Base-by-base conservation (phyloP, 331 rosid genomes). In the Acacia concinna region DNA sequence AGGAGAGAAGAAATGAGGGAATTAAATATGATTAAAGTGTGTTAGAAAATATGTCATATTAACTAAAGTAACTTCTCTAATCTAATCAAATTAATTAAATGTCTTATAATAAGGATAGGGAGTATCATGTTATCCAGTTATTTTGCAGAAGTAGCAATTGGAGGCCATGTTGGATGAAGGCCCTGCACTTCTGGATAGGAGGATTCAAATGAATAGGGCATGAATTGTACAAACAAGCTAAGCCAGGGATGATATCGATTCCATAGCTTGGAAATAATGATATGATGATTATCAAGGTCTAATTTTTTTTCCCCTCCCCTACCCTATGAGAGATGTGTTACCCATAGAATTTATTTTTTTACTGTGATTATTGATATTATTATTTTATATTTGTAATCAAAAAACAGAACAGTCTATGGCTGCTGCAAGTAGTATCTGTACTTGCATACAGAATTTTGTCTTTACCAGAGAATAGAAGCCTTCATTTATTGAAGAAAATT, bases 111-210 rank as follows among this genome's bases (percentile, higher is more conserved):
- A 38, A 38, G 12, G 2, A 38, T 8, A 38, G 2, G 41, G 2
- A 47, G 15, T 2, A 52, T 71, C 31, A 49, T 31, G 56, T 57
- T 47, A 32, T 51, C 28, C 74, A 78, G 25, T 69, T 77, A 30
- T 81, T 60, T 31, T 80, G 86, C 97, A 96, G 99, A 96, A 96
- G 89, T 92, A 89, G 83, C 90, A 84, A 82, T 91, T 96, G 63
- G 83, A 98, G 11, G 91, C 96, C 14, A 96, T 96, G 98, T 79
- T 96, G 88, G 99, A 96, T 85, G 99, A 96, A 79, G 99, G 93
- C 86, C 98, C 98, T n/a, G 79, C 98, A 4, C 93, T 96, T 78
- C 91, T 93, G 98, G 99, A 96, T 74, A 93, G 80, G 86, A 91
- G 99, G 82, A 69, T 75, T 4, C 82, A 86, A 84, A 87, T 96